A percentile compares a stretch with the other conserved stretches of the same genome.
These are phyloP conservation scores for Mycosphaerella sp. DNA, from an alignment of 2,329 filamentous ascomycete genomes.

Conservation along the genomic window DNA sequence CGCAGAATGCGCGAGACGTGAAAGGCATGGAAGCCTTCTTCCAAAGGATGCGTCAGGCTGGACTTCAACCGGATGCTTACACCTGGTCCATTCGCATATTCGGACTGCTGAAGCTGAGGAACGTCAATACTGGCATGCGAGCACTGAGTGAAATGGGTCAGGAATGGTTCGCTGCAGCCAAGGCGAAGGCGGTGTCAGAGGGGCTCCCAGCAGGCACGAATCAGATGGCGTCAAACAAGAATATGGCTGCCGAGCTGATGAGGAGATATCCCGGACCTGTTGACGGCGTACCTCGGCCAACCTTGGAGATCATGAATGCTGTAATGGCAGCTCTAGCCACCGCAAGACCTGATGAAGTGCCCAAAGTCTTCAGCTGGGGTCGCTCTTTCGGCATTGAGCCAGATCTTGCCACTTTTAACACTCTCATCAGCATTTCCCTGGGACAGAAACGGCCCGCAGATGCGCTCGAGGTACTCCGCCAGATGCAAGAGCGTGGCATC, in stretches of 20 bases:
- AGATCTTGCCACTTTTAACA: conserved; percentile 32
- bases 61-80: conserved; percentile 54
- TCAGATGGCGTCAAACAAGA: conserved; percentile 15
- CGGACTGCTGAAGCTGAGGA: conserved; percentile 51
- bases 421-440: conserved; percentile 32
- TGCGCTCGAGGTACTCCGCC: conserved; percentile 37
- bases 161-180: conserved; percentile 48
- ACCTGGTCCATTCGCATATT: conserved; percentile 68
- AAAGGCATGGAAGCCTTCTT: conserved; percentile 62
- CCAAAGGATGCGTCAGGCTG: conserved; percentile 54
- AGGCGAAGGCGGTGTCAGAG: conserved; percentile 16
- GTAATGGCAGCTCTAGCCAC: conserved; percentile 58
- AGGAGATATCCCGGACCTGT: conserved; percentile 24
- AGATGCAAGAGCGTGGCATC: conserved; percentile 42
- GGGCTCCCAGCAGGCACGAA: conserved; percentile 7
- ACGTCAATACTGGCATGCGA: conserved; percentile 51
- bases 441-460: conserved; percentile 24
- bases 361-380: conserved; percentile 49
- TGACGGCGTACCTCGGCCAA: conserved; percentile 51
- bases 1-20: conserved; percentile 53
- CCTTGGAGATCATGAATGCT: conserved; percentile 62
- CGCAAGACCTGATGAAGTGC: conserved; percentile 47
- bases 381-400: conserved; percentile 32
- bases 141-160: conserved; percentile 62
- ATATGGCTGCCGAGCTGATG: conserved; percentile 17